phyloP scores from a whole-genome alignment of 1,284 basidiomycete genomes.

The Pseudozyma sp. region DNA sequence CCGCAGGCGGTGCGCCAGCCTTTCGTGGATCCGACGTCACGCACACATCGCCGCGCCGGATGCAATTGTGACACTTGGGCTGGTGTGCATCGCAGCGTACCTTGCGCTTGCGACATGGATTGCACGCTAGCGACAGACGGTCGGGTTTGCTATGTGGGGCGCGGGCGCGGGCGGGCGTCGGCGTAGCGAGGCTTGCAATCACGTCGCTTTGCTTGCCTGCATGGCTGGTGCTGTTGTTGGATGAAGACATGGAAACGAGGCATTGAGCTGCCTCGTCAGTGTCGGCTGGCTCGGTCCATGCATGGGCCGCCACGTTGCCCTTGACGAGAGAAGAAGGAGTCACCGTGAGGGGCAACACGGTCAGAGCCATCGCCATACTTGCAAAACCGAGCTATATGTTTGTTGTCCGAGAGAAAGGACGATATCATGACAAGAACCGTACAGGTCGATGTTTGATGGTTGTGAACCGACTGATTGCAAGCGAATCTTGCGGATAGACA shows the following conservation, averaged over 20 bases:
- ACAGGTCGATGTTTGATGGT: no score
- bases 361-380: background rate
- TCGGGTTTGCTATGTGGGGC: constrained; percentile 14
- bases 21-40: constrained; percentile 11
- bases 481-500: no score
- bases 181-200: background rate
- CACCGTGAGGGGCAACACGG: background rate
- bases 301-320: background rate
- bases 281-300: constrained; percentile 16
- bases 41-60: constrained; percentile 15
- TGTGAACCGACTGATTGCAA: no score
- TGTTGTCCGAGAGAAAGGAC: no score
- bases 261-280: constrained; percentile 15
- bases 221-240: background rate
- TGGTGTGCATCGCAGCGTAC: constrained; percentile 19
- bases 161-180: constrained; percentile 4
- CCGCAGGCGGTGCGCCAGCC: background rate
- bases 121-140: constrained; percentile 11
- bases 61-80: constrained; percentile 16
- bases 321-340: constrained; percentile 1
- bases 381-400: no score
- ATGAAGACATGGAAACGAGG: constrained; percentile 12
- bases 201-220: background rate
- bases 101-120: constrained; percentile 19
- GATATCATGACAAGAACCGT: no score